A percentile compares a stretch with the other conserved stretches of the same genome.
Evolutionary conservation across 1,284 basidiomycete species (phyloP).

Genomic region (Pseudozyma pruni): DNA sequence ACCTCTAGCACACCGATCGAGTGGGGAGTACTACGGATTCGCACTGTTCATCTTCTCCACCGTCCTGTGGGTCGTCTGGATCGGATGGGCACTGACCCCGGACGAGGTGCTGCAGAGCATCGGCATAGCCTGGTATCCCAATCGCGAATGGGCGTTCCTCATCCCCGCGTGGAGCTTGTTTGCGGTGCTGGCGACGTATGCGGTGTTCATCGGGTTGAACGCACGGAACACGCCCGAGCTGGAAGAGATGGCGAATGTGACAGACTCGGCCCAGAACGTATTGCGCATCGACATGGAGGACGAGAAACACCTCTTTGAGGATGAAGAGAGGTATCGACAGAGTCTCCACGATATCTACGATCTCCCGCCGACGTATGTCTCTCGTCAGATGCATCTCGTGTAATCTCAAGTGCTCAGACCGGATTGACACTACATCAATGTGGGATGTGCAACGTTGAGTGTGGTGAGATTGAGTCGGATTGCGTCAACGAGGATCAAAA

Average conservation of each 20-base stretch:
- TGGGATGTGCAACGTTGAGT: too few relatives aligned
- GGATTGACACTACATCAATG: too few relatives aligned
- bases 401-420: neutral
- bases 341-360: conserved; percentile 48
- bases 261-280: conserved; percentile 31
- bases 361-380: conserved; percentile 48
- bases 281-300: conserved; percentile 9
- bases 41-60: conserved; percentile 58
- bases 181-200: conserved; percentile 49
- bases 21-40: conserved; percentile 58
- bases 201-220: conserved; percentile 48
- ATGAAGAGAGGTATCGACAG: conserved; percentile 1
- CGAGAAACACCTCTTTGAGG: conserved; percentile 24
- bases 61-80: conserved; percentile 48
- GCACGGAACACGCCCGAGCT: conserved; percentile 40
- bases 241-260: conserved; percentile 36
- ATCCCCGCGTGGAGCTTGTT: conserved; percentile 56
- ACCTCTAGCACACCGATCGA: conserved; percentile 10
- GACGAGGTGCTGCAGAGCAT: conserved; percentile 37
- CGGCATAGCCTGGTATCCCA: conserved; percentile 59
- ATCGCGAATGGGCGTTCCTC: conserved; percentile 57
- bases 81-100: conserved; percentile 49
- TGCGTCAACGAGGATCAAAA: too few relatives aligned
- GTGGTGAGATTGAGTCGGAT: too few relatives aligned
- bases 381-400: conserved; percentile 29